Percentiles rank a stretch among this genome's conserved stretches.
phyloP scores from a whole-genome alignment of 441 rosid species.

The Euphorbia celastroides region DNA sequence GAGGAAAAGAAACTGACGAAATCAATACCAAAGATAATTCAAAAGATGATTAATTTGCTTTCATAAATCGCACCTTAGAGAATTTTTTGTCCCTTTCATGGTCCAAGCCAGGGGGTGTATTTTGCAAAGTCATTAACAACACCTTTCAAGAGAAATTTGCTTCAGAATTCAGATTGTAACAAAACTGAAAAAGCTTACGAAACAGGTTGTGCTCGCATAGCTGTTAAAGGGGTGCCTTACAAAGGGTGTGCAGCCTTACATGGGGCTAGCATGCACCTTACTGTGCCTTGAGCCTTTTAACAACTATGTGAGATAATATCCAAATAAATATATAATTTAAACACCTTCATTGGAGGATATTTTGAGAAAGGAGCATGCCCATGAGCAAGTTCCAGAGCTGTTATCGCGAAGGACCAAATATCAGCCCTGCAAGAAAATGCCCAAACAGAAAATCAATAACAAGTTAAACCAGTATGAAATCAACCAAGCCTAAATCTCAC shows the following conservation, averaged over 20 bases:
- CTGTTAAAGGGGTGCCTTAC: too few species aligned
- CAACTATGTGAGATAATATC: not conserved
- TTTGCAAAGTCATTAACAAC: conserved; percentile 98
- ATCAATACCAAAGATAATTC: not conserved
- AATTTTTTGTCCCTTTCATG: conserved; percentile 92
- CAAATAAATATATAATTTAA: conserved; percentile 16
- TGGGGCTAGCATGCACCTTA: too few species aligned
- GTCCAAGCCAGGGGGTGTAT: conserved; percentile 96
- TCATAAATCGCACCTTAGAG: conserved; percentile 56
- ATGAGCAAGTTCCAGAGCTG: conserved; percentile 97
- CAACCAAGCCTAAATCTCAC: too few species aligned
- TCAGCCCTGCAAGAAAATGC: conserved; percentile 67
- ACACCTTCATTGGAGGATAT: conserved; percentile 98
- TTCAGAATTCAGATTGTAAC: conserved; percentile 32
- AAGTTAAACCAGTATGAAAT: conserved; percentile 14
- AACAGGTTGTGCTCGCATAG: not conserved
- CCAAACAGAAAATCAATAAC: conserved; percentile 24
- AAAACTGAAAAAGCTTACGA: not conserved
- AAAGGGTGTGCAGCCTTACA: too few species aligned
- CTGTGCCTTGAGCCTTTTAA: too few species aligned
- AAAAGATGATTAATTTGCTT: conserved; percentile 6
- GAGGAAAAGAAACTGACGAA: conserved; percentile 16
- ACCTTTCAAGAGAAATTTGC: conserved; percentile 47
- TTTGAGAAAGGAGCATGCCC: conserved; percentile 99
- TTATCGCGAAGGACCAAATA: conserved; percentile 98